These are phyloP conservation scores for Cercophora samala DNA, from an alignment of 495 filamentous ascomycete genomes.

Conservation along the genomic window DNA sequence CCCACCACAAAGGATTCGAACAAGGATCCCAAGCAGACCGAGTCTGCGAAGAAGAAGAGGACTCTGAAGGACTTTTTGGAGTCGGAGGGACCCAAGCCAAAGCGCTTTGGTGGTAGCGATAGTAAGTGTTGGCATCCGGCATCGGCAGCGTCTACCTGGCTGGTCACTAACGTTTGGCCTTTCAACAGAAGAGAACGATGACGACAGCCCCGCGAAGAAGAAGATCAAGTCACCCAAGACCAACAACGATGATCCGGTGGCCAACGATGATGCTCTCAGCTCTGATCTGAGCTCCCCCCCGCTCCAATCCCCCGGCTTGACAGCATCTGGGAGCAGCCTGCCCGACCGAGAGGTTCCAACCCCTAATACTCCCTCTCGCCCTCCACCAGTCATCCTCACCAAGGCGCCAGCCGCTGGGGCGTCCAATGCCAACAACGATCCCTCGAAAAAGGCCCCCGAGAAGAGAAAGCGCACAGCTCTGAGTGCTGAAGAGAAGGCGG, in stretches of 20 bases:
- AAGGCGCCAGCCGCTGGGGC: conserved; percentile 3
- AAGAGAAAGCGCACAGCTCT: conserved; percentile 47
- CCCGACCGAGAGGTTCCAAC: conserved; percentile 29
- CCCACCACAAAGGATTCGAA: background rate
- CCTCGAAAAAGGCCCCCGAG: conserved; percentile 20
- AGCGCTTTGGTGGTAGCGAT: background rate
- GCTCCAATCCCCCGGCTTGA: conserved; percentile 30
- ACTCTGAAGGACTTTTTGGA: conserved; percentile 5
- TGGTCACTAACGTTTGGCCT: background rate
- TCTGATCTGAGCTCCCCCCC: conserved; percentile 19
- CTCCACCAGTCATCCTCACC: conserved; percentile 7
- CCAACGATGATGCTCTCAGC: background rate
- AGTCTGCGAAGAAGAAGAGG: background rate
- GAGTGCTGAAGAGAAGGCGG: conserved; percentile 51
- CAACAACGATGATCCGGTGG: background rate
- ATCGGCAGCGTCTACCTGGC: background rate
- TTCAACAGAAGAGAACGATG: conserved; percentile 25
- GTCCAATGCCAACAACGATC: conserved; percentile 9
- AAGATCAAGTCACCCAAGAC: conserved; percentile 1
- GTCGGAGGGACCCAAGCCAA: background rate
- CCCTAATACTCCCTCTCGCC: conserved; percentile 28
- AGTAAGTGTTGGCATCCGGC: background rate
- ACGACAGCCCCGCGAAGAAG: conserved; percentile 1
- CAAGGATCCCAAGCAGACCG: background rate
- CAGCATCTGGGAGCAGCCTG: conserved; percentile 37